Conservation (phyloP, 257 asterid genomes). For the Dorcoceras hygrometricum region DNA sequence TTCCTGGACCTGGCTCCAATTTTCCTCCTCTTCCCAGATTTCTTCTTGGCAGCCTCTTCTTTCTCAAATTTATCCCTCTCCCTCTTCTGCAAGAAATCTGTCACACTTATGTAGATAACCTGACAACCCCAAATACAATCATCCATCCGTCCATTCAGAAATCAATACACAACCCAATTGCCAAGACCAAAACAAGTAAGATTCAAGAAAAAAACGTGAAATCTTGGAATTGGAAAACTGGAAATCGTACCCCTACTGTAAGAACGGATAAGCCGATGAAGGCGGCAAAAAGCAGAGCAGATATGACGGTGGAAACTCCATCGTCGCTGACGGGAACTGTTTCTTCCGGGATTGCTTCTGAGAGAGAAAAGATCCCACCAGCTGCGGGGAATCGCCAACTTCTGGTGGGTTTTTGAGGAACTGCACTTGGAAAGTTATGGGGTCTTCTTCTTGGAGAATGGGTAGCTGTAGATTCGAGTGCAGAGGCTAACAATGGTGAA, state of each 20-base stretch:
- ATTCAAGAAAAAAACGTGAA: slow-evolving; percentile 1
- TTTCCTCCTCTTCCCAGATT: slow-evolving; percentile 46
- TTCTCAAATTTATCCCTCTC: slow-evolving; percentile 74
- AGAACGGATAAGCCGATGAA: slow-evolving; percentile 73
- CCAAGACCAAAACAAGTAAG: neutral
- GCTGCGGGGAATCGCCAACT: slow-evolving; percentile 37
- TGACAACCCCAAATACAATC: slow-evolving; percentile 19
- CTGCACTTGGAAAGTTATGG: slow-evolving; percentile 9
- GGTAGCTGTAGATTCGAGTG: slow-evolving; percentile 17
- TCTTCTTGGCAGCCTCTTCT: slow-evolving; percentile 72
- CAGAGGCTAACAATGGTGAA: slow-evolving; percentile 17
- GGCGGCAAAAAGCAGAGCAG: slow-evolving; percentile 57
- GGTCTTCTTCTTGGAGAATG: slow-evolving; percentile 15
- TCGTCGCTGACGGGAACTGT: slow-evolving; percentile 38
- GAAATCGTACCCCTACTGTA: slow-evolving; percentile 57
- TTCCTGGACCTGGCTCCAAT: slow-evolving; percentile 39
- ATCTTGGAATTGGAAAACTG: neutral
- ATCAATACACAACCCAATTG: slow-evolving; percentile 24
- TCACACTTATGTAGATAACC: slow-evolving; percentile 79
- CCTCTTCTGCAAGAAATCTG: slow-evolving; percentile 58
- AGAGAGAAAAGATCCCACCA: slow-evolving; percentile 34
- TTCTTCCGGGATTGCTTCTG: slow-evolving; percentile 50
- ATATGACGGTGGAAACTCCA: slow-evolving; percentile 44
- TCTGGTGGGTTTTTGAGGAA: slow-evolving; percentile 27
- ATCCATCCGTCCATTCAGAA: neutral